Evolutionary conservation across 768 basidiomycete genomes (phyloP).

Genomic region (Aureoboletus auriporus): DNA sequence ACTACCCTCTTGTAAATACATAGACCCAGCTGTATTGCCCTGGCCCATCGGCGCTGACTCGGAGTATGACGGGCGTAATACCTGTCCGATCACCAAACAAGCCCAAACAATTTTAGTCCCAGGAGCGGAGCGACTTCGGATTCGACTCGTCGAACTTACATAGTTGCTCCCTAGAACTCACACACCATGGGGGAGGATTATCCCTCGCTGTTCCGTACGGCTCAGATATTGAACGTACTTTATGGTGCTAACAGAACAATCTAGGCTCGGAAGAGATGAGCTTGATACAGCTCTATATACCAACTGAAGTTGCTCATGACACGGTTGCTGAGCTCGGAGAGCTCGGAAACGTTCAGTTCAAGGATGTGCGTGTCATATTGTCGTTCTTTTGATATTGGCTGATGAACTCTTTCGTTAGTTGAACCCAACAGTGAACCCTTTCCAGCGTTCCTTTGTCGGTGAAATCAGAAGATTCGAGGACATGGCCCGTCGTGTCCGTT

Average conservation of each 20-base stretch:
- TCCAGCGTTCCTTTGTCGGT: slow-evolving; percentile 96
- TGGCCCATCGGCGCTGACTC: background rate
- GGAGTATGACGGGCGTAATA: background rate
- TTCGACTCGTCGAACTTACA: background rate
- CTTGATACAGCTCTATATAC: slow-evolving; percentile 94
- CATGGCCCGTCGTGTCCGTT: slow-evolving; percentile 90
- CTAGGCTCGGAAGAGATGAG: slow-evolving; percentile 97
- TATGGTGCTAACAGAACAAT: slow-evolving; percentile 5
- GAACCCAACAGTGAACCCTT: slow-evolving; percentile 92
- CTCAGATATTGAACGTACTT: background rate
- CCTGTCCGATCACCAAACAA: slow-evolving; percentile 14
- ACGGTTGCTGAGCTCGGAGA: slow-evolving; percentile 94
- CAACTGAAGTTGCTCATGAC: slow-evolving; percentile 96
- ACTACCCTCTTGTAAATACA: background rate
- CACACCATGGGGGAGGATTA: slow-evolving; percentile 69
- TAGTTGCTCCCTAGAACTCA: background rate
- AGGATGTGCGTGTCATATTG: slow-evolving; percentile 66
- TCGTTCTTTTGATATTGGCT: background rate
- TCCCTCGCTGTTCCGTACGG: slow-evolving; percentile 76
- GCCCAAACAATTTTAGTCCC: slow-evolving; percentile 16
- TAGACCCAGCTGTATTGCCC: background rate
- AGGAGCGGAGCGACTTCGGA: no score
- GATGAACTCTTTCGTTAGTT: slow-evolving; percentile 46
- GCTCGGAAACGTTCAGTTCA: slow-evolving; percentile 94
- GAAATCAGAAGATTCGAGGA: slow-evolving; percentile 95